Evolutionary conservation across 139 green algal genomes (phyloP), one percentile per base, ranked within the genome.

Genomic region (Coelastrella sp.): DNA sequence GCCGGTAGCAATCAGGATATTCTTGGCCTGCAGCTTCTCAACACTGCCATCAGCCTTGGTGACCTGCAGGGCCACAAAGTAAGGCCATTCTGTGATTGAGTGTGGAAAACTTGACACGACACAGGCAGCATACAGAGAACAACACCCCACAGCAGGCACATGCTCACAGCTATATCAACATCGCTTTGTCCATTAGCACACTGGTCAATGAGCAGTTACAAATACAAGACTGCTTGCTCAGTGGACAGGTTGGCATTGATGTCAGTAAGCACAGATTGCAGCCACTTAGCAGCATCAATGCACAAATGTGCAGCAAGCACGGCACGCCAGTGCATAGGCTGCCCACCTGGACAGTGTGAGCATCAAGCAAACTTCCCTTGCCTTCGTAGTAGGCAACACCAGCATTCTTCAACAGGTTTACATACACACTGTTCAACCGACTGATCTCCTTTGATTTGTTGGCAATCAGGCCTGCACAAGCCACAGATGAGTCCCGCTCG

Each of bases 351-450:
- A 99, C 98, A 6, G 96, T 98, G 94, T 99, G 94, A 7, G 93
- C 84, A 83, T 97, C 97, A 57, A 97, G 60, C 20, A 99, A 76
- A 17, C 87, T 90, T 35, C 94, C 98, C 5, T 95, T 93, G 49
- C 98, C 98, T 94, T 99, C 97, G 5, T 96, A 82, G 25, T 93
- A 82, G 1, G 91, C 78, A n/a, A 96, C 95, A 6, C 90, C 90
- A 35, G 97, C 95, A 65, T 93, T 94, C 61, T 94, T 93, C 25
- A 99, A 92, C 57, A 99, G 96, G 89, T 95, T 97, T 78, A 91
- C 91, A 91, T 99, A 99, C 22, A 98, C 95, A 27, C 88, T 91
- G 90, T 99, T 99, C 10, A 99, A 93, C 0, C 98, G 93, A 61
- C 93, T 66, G 8, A 99, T 92, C 92, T 99, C 98, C 89, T 98